These are phyloP conservation scores for Scleromitrula shiraiana DNA, from an alignment of 2,329 filamentous ascomycete genomes.

Conservation along the genomic window DNA sequence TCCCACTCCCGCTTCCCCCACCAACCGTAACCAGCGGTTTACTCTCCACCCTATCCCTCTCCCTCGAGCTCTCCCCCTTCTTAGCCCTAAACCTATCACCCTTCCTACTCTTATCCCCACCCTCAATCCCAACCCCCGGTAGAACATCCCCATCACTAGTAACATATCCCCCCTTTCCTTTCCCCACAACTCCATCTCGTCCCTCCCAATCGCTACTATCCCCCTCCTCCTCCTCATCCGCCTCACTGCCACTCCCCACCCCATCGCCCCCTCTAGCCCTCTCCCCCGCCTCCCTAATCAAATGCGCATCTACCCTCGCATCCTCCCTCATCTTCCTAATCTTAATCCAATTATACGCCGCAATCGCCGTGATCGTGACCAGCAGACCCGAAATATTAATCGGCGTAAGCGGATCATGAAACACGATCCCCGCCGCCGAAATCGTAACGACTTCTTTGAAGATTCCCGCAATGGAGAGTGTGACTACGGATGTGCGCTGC, in stretches of 20 bases:
- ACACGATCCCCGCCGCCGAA: conserved; percentile 75
- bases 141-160: conserved; percentile 27
- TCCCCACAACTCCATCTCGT: no score
- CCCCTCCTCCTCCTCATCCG: conserved; percentile 19
- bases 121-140: no score
- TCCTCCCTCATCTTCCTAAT: conserved; percentile 81
- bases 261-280: conserved; percentile 13
- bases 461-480: conserved; percentile 90
- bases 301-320: conserved; percentile 47
- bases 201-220: conserved; percentile 26
- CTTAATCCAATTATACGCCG: conserved; percentile 90
- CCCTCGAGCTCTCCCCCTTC: conserved; percentile 6
- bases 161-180: conserved; percentile 21
- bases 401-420: conserved; percentile 77
- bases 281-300: conserved; percentile 11
- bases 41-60: not conserved
- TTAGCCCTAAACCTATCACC: conserved; percentile 7
- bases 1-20: no score
- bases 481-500: conserved; percentile 91
- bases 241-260: conserved; percentile 17
- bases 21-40: not conserved
- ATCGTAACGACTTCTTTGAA: conserved; percentile 99
- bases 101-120: no score
- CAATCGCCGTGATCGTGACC: conserved; percentile 83
- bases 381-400: conserved; percentile 82